phyloP scores from a whole-genome alignment of 2,329 filamentous ascomycete species.

The Magnaporthiopsis poae region DNA sequence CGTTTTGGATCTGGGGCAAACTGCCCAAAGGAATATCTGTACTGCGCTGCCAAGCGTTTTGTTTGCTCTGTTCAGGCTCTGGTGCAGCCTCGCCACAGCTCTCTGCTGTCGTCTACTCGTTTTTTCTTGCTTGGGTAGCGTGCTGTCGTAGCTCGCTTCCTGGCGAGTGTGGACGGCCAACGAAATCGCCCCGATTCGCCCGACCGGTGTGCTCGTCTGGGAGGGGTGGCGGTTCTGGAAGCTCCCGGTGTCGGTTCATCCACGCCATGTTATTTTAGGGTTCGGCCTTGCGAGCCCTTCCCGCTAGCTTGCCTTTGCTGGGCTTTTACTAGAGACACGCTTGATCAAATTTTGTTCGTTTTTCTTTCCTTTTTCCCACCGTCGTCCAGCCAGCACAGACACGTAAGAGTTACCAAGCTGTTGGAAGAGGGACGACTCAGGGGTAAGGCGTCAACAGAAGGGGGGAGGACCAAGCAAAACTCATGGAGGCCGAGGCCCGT shows the following conservation, averaged over 20 bases:
- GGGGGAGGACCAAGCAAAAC: neutral
- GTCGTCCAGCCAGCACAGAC: neutral
- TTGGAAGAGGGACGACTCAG: neutral
- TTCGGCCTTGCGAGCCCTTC: constrained; percentile 1
- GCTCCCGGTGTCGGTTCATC: neutral
- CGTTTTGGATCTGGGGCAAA: neutral
- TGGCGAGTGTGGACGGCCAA: neutral
- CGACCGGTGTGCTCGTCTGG: neutral
- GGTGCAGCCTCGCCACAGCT: no score
- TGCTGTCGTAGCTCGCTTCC: neutral
- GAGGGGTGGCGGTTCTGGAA: constrained; percentile 1
- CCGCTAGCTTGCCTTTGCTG: neutral
- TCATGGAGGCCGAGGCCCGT: neutral
- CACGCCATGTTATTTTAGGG: neutral
- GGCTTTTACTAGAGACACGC: neutral
- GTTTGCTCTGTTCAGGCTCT: neutral
- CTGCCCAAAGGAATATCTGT: neutral
- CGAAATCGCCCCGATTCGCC: neutral
- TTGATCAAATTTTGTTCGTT: neutral
- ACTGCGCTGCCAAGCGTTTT: neutral
- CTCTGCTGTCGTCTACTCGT: no score
- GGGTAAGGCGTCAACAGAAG: neutral
- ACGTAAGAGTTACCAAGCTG: no score
- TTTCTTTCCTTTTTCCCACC: neutral
- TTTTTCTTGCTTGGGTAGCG: neutral